Base-by-base conservation (phyloP, 768 basidiomycete genomes). In the Lyophyllum semitale region DNA sequence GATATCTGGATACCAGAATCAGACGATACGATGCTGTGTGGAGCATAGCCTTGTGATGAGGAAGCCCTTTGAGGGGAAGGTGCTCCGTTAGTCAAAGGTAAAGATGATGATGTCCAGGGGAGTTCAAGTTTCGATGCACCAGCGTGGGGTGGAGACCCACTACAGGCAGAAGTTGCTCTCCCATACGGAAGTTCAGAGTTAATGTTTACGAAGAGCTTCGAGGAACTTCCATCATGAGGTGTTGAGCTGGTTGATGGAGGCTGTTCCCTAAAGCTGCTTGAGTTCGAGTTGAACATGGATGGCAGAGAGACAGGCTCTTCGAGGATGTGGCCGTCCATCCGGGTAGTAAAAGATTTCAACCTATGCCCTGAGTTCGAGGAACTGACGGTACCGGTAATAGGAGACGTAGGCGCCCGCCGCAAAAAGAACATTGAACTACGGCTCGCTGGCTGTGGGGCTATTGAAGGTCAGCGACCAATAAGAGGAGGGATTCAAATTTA, bases 381-480 rank as follows among this genome's bases (percentile, higher is more conserved):
- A 46, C 60, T 59, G 12, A 41, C 23, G 26, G 46, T 46, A 33
- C 52, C 54, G n/a, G 60, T 55, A 8, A 42, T 44, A 27, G 65
- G 55, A 12, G 59, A 54, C 7, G 65, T 60, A 11, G 59, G 55
- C 2, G 66, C 64, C 35, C 65, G 55, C 20, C 54, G 61, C 42
- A 58, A n/a, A 33, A 55, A 62, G 48, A 62, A 55, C 33, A 57
- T 49, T 15, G 59, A 53, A 30, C 54, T 57, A 18, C 35, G 45
- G 23, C 52, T 61, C 33, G 33, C 38, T 23, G 49, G 41, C 15
- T 33, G n/a, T 23, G 30, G 22, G 8, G 37, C 13, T 23, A 17
- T 26, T 41, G 47, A 40, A 18, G 20, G 15, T 54, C 23, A 59
- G 35, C 18, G 20, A 29, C 11, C 11, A 26, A 6, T 29, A 11